Percentiles rank a stretch among this genome's conserved stretches.
Conservation (phyloP, 805 yeast genomes). For the Starmerella vitae region DNA sequence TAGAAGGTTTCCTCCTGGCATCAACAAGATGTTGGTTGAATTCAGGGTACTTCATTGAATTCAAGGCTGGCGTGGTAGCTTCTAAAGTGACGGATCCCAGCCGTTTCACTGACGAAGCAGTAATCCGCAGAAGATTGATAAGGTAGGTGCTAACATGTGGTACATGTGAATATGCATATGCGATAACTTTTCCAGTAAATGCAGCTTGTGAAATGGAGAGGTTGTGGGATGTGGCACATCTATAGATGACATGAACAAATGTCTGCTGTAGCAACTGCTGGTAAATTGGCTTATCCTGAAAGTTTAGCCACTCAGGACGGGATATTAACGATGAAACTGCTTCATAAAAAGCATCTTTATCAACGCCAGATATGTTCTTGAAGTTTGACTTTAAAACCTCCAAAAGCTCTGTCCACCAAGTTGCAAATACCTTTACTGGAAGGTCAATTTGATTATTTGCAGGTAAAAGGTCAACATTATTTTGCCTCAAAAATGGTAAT, state of each 20-base stretch:
- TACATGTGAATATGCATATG: slow-evolving; percentile 43
- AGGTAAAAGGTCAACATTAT: slow-evolving; percentile 20
- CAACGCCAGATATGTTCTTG: slow-evolving; percentile 25
- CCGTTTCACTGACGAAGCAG: slow-evolving; percentile 1
- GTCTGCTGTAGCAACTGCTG: slow-evolving; percentile 35
- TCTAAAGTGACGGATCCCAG: not conserved
- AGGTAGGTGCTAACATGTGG: slow-evolving; percentile 41
- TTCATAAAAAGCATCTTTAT: slow-evolving; percentile 31
- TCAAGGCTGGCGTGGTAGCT: not conserved
- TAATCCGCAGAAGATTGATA: slow-evolving; percentile 19
- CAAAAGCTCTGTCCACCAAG: slow-evolving; percentile 31
- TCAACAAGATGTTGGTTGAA: not conserved
- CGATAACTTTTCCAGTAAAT: slow-evolving; percentile 57
- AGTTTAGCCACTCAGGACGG: slow-evolving; percentile 29
- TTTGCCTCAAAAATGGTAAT: slow-evolving; percentile 29
- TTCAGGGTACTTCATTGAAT: not conserved
- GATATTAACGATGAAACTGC: slow-evolving; percentile 29
- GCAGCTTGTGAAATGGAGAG: slow-evolving; percentile 47
- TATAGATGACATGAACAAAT: slow-evolving; percentile 35
- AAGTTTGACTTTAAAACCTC: slow-evolving; percentile 15
- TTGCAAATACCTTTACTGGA: slow-evolving; percentile 23
- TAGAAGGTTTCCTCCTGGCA: not conserved
- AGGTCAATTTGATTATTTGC: slow-evolving; percentile 15
- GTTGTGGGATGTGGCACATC: slow-evolving; percentile 35
- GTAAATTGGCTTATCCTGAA: slow-evolving; percentile 10